Conservation (phyloP, 1,284 basidiomycete genomes). For the Moesziomyces sp. region DNA sequence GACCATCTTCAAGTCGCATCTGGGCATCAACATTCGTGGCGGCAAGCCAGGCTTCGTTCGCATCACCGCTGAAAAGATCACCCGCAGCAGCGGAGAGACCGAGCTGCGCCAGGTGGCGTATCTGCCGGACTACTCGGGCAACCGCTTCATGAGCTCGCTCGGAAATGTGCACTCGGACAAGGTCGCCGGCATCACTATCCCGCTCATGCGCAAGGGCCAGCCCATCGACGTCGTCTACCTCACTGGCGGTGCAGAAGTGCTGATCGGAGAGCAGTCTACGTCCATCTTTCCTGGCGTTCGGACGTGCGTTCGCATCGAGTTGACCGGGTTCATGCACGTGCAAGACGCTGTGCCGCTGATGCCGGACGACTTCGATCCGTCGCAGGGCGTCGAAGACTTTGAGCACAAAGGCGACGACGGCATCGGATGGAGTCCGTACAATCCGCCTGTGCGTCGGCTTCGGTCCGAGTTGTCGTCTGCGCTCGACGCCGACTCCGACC, state of each 20-base stretch:
- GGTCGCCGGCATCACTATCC: slow-evolving; percentile 33
- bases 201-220: slow-evolving; percentile 18
- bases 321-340: slow-evolving; percentile 35
- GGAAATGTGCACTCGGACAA: slow-evolving; percentile 36
- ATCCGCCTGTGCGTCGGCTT: slow-evolving; percentile 32
- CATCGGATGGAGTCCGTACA: slow-evolving; percentile 46
- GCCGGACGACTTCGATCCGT: slow-evolving; percentile 5
- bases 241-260: slow-evolving; percentile 25
- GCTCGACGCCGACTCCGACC: background rate
- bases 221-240: slow-evolving; percentile 44
- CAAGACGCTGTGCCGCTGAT: slow-evolving; percentile 28
- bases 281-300: slow-evolving; percentile 22
- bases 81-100: slow-evolving; percentile 1
- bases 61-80: slow-evolving; percentile 6
- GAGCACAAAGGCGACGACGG: slow-evolving; percentile 17
- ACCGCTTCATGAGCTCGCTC: slow-evolving; percentile 42
- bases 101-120: slow-evolving; percentile 27
- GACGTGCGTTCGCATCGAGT: slow-evolving; percentile 18
- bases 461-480: slow-evolving; percentile 16
- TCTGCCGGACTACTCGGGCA: slow-evolving; percentile 36
- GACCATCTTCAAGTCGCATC: slow-evolving; percentile 41
- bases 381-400: slow-evolving; percentile 18
- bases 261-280: slow-evolving; percentile 19
- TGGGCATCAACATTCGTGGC: slow-evolving; percentile 41
- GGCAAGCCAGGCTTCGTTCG: slow-evolving; percentile 41